These are phyloP conservation scores for Podospora tetraspora DNA, from an alignment of 495 filamentous ascomycete genomes.

Conservation along the genomic window DNA sequence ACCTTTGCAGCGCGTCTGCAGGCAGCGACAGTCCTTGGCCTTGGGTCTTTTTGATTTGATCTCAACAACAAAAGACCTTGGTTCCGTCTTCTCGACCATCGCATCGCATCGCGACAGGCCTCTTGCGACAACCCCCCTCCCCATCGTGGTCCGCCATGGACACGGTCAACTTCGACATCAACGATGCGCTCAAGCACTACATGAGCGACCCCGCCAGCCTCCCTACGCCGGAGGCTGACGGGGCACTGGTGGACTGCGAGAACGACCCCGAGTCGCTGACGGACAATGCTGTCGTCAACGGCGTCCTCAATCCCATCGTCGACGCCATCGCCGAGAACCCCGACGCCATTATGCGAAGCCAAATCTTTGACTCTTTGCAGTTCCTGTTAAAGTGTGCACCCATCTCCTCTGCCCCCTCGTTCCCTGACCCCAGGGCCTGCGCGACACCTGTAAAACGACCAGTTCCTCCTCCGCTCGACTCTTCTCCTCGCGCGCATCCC, in stretches of 20 bases:
- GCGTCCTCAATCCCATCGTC: slow-evolving; percentile 82
- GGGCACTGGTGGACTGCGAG: slow-evolving; percentile 83
- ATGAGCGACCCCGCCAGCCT: slow-evolving; percentile 82
- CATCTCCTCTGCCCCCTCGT: slow-evolving; percentile 41
- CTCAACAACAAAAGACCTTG: not conserved
- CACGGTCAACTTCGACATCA: slow-evolving; percentile 80
- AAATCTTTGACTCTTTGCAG: slow-evolving; percentile 85
- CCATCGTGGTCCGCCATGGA: slow-evolving; percentile 56
- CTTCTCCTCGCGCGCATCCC: slow-evolving; percentile 10
- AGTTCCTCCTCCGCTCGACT: not conserved
- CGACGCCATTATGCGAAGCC: slow-evolving; percentile 72
- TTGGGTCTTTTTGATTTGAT: not conserved
- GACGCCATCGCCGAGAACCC: slow-evolving; percentile 90
- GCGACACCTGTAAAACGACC: slow-evolving; percentile 10
- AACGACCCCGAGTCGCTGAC: slow-evolving; percentile 81
- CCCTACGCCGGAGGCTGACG: slow-evolving; percentile 80
- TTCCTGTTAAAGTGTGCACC: slow-evolving; percentile 93
- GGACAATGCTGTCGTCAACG: slow-evolving; percentile 67
- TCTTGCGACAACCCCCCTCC: not conserved
- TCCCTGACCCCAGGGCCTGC: not conserved
- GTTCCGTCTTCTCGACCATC: too few species aligned
- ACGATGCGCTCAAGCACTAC: slow-evolving; percentile 90
- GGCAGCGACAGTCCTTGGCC: slow-evolving; percentile 7
- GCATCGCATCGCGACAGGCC: not conserved
- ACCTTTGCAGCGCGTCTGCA: slow-evolving; percentile 14